Evolutionary conservation across 2,329 filamentous ascomycete genomes (phyloP), one percentile per base, ranked within the genome.

Genomic region (Nannizzia gypsea): DNA sequence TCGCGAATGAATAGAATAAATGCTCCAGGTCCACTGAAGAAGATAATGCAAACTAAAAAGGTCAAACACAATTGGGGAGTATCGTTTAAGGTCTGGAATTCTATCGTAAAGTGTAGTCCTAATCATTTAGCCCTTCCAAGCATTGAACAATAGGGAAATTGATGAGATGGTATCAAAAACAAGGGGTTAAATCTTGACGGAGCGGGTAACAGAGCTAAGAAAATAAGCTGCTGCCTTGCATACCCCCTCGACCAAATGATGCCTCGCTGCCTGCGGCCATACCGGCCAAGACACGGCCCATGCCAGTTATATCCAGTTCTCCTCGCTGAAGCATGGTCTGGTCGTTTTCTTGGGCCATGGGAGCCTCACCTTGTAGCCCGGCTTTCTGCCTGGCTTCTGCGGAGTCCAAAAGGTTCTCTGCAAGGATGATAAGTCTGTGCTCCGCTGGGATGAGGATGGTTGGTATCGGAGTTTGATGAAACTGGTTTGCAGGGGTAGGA

Each of bases 261-360:
- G 71, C 65, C 46, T 66, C 68, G 36, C 64, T 65, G 9, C 65
- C 67, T 34, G 63, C 66, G 1, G 70, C 68, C 75, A 78, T 78
- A 44, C 71, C 71, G 28, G 70, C 74, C 40, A 79, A 65, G 3
- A 78, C 66, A 20, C 76, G 71, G 60, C 76, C 75, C 75, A 79
- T 78, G 54, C 75, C 76, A 46, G 77, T 72, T 15, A 79, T 70
- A 60, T 77, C 76, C 15, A 79, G 69, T 58, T 77, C 73, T 48
- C 76, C 76, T 52, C 68, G 68, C 50, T 65, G 71, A 11, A 78
- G 70, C 65, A 73, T 31, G 62, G 65, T 40, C 26, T 50, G 44
- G 44, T 50, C 44, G 26, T 50, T 6, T 20, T 46, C 44, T 50
- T 50, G 2, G 3, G 26, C 11, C 11, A 50, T 6, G 62, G 17